A percentile compares a stretch with the other conserved stretches of the same genome.
phyloP scores from a whole-genome alignment of 495 filamentous ascomycete species.

The Trypethelium eluteriae region DNA sequence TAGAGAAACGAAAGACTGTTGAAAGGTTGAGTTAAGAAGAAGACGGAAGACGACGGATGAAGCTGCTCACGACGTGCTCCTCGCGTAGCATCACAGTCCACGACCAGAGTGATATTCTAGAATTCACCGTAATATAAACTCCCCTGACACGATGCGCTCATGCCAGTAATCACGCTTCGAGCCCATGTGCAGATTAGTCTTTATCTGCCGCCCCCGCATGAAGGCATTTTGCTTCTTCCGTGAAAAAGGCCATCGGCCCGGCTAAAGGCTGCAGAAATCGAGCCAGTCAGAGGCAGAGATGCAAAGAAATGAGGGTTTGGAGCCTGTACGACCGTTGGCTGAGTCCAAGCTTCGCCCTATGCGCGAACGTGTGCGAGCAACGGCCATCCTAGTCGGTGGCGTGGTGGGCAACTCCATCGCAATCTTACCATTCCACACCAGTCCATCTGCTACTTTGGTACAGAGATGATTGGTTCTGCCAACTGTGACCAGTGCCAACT shows the following conservation, averaged over 20 bases:
- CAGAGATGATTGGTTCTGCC: constrained; percentile 1
- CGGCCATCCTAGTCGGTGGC: background rate
- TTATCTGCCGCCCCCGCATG: constrained; percentile 6
- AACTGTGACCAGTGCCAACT: constrained; percentile 9
- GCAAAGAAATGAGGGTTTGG: background rate
- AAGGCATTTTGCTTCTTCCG: background rate
- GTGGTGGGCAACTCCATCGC: background rate
- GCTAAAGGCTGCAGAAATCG: background rate
- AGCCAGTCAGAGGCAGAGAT: background rate
- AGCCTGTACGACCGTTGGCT: background rate
- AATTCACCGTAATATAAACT: constrained; percentile 2
- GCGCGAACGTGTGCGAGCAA: background rate
- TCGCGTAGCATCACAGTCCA: background rate
- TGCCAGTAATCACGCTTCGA: background rate
- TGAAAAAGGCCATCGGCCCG: background rate
- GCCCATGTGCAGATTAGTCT: constrained; percentile 3
- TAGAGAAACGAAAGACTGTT: background rate
- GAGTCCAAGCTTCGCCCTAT: background rate
- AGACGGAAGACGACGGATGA: background rate
- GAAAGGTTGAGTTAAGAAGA: constrained; percentile 2
- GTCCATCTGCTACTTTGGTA: background rate
- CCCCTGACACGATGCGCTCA: constrained; percentile 3
- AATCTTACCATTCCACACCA: background rate
- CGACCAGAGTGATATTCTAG: constrained; percentile 4
- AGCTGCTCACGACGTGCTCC: constrained; percentile 4